Evolutionary conservation across 1,284 basidiomycete species (phyloP).

Genomic region (Tylopilus sp.): DNA sequence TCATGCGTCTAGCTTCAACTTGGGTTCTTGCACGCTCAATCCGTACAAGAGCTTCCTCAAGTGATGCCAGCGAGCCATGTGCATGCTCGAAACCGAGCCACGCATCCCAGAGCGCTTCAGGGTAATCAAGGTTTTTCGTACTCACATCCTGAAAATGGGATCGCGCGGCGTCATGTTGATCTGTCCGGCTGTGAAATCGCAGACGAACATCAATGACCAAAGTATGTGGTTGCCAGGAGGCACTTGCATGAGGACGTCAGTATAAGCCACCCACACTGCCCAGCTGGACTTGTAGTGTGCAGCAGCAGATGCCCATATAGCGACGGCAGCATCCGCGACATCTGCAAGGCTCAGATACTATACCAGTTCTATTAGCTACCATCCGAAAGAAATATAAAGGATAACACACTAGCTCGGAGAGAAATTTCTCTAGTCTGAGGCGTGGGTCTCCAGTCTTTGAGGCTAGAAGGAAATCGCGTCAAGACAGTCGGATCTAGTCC

Average conservation of each 20-base stretch:
- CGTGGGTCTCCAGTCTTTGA: slow-evolving; percentile 59
- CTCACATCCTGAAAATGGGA: slow-evolving; percentile 69
- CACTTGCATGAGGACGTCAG: slow-evolving; percentile 69
- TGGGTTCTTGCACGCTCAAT: slow-evolving; percentile 72
- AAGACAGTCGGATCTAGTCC: slow-evolving; percentile 3
- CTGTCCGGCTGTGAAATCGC: slow-evolving; percentile 55
- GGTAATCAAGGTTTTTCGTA: slow-evolving; percentile 84
- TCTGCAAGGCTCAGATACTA: slow-evolving; percentile 58
- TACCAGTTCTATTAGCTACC: slow-evolving; percentile 15
- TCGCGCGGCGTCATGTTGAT: slow-evolving; percentile 66
- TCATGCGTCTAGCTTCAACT: slow-evolving; percentile 68
- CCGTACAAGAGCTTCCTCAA: slow-evolving; percentile 72
- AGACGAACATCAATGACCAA: slow-evolving; percentile 4
- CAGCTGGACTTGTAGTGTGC: slow-evolving; percentile 75
- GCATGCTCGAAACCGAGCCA: slow-evolving; percentile 88
- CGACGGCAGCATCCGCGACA: slow-evolving; percentile 59
- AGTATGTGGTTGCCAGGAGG: not conserved
- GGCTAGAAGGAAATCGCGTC: slow-evolving; percentile 40
- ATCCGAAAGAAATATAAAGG: slow-evolving; percentile 3
- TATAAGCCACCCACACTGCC: slow-evolving; percentile 71
- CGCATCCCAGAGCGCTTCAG: slow-evolving; percentile 88
- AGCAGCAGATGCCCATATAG: slow-evolving; percentile 67
- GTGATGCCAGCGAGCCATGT: slow-evolving; percentile 73
- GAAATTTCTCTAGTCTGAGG: slow-evolving; percentile 80
- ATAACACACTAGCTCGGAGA: slow-evolving; percentile 70